Evolutionary conservation across 345 rosid genomes (phyloP).

Genomic region (Eutrema japonicum): DNA sequence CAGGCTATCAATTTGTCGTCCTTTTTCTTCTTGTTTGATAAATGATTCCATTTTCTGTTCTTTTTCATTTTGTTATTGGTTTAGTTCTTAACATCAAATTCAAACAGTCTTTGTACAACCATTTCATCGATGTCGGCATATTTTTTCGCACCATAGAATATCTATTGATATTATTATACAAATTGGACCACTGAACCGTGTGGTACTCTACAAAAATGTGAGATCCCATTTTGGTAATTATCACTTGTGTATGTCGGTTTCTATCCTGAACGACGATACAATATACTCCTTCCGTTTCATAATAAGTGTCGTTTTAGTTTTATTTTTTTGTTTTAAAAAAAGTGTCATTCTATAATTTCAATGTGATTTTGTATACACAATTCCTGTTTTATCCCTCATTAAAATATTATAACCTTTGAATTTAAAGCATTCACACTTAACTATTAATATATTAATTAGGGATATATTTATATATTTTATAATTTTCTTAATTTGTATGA

Average conservation of each 20-base stretch:
- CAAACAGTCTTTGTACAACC: conserved; percentile 20
- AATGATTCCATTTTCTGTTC: not conserved
- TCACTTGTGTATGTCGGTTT: conserved; percentile 10
- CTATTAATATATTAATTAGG: too few relatives aligned
- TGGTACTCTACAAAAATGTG: not conserved
- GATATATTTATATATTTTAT: too few relatives aligned
- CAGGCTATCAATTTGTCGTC: conserved; percentile 3
- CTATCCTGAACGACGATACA: not conserved
- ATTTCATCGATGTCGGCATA: conserved; percentile 25
- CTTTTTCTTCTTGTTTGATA: not conserved
- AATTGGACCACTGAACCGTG: conserved; percentile 20
- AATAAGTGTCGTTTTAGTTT: too few relatives aligned
- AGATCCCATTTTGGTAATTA: conserved; percentile 21
- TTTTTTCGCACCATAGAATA: conserved; percentile 19
- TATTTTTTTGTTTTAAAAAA: too few relatives aligned
- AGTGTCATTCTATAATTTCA: too few relatives aligned
- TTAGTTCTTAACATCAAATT: conserved; percentile 26
- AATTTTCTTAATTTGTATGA: too few relatives aligned
- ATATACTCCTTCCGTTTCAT: too few relatives aligned
- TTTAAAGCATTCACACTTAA: too few relatives aligned
- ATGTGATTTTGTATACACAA: too few relatives aligned
- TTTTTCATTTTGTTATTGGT: not conserved
- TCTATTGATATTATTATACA: not conserved
- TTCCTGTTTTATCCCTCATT: too few relatives aligned
- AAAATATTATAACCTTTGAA: too few relatives aligned